Evolutionary conservation across 139 green algal species (phyloP).

Genomic region (Chlamydomonas asymmetrica): DNA sequence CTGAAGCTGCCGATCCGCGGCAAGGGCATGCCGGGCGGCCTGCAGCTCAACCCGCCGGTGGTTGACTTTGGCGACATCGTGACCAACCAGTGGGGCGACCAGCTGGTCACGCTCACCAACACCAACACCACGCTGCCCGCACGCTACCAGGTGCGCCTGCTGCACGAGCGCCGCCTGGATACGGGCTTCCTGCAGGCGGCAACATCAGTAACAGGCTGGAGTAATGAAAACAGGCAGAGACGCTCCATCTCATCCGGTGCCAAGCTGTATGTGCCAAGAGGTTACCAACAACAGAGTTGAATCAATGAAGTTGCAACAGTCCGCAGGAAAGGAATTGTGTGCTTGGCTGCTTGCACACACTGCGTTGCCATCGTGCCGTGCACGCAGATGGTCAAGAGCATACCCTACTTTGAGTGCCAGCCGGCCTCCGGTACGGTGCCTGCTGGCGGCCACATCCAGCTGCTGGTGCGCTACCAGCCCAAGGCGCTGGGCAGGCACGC

Average conservation of each 20-base stretch:
- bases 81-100: constrained; percentile 44
- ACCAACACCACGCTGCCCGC: constrained; percentile 31
- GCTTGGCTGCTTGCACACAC: no score
- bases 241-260: no score
- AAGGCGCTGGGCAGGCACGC: constrained; percentile 46
- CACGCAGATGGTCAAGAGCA: constrained; percentile 17
- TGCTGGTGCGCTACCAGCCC: constrained; percentile 46
- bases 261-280: no score
- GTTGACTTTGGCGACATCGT: constrained; percentile 48
- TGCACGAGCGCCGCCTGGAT: no score
- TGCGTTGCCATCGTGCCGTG: no score
- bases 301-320: no score
- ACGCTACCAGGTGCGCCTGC: constrained; percentile 19
- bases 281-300: no score
- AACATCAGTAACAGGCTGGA: no score
- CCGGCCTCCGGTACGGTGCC: constrained; percentile 30
- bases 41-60: constrained; percentile 4
- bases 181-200: no score
- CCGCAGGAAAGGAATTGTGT: no score
- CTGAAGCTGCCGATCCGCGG: constrained; percentile 45
- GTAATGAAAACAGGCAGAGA: no score
- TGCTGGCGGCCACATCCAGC: constrained; percentile 30
- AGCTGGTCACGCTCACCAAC: constrained; percentile 48
- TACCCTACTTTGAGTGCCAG: constrained; percentile 40
- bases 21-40: constrained; percentile 18